These are phyloP conservation scores for Stagonosporopsis rhizophila DNA, from an alignment of 2,329 filamentous ascomycete genomes.

Conservation along the genomic window DNA sequence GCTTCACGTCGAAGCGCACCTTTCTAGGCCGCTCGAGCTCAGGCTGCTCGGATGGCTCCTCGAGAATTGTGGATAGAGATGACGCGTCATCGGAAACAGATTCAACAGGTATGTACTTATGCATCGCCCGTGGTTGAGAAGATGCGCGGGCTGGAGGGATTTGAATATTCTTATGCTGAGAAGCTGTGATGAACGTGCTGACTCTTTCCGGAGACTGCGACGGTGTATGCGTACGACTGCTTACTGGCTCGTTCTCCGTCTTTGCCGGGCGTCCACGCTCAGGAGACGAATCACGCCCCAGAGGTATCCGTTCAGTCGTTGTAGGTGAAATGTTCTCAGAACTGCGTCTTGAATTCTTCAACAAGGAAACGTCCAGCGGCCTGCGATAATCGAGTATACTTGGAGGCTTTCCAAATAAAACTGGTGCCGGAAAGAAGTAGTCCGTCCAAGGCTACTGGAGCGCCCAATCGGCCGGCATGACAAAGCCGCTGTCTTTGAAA, in stretches of 20 bases:
- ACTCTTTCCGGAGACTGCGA: neutral
- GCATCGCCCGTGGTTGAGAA: neutral
- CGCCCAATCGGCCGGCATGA: slow-evolving; percentile 55
- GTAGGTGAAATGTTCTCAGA: slow-evolving; percentile 9
- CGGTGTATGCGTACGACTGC: neutral
- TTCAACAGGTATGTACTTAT: neutral
- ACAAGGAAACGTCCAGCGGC: neutral
- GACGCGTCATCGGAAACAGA: neutral
- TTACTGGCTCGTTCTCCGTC: neutral
- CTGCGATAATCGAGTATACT: neutral
- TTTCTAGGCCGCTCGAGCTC: neutral
- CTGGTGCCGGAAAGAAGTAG: neutral
- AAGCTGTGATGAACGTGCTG: slow-evolving; percentile 13
- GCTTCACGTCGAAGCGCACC: neutral
- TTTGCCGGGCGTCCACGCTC: neutral
- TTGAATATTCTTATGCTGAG: slow-evolving; percentile 1
- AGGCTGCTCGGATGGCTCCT: neutral
- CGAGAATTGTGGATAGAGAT: neutral
- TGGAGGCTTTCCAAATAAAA: neutral
- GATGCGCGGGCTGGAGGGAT: slow-evolving; percentile 1
- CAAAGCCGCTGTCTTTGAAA: slow-evolving; percentile 55
- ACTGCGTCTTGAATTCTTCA: neutral
- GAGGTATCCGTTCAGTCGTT: neutral
- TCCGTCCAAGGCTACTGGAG: slow-evolving; percentile 35
- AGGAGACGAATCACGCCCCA: neutral